Conservation (phyloP, 108 stramenopile species). For the Aurantiochytrium sp. region DNA sequence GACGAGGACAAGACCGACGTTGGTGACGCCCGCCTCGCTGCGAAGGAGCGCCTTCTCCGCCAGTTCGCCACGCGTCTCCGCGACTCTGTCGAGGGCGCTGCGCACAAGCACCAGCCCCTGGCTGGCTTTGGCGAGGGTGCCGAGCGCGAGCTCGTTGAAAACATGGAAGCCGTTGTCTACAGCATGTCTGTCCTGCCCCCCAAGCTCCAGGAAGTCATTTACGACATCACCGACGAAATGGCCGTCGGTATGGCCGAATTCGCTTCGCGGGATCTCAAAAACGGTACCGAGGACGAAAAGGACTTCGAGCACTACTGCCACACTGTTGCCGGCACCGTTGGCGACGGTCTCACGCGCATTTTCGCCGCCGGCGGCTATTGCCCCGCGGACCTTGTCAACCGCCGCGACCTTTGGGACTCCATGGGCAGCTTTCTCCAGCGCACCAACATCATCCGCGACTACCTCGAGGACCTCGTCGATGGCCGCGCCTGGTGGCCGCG, state of each 20-base stretch:
- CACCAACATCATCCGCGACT: slow-evolving; percentile 98
- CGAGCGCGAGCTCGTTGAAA: slow-evolving; percentile 75
- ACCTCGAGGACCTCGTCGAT: slow-evolving; percentile 97
- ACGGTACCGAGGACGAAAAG: slow-evolving; percentile 75
- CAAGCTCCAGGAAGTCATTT: slow-evolving; percentile 65
- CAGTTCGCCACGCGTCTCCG: slow-evolving; percentile 74
- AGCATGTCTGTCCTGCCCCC: slow-evolving; percentile 64
- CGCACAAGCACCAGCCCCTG: slow-evolving; percentile 59
- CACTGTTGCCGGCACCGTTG: slow-evolving; percentile 94
- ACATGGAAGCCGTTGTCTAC: slow-evolving; percentile 77
- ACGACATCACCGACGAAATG: slow-evolving; percentile 89
- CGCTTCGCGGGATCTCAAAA: slow-evolving; percentile 87
- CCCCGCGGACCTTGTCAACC: slow-evolving; percentile 49
- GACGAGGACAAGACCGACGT: slow-evolving; percentile 27
- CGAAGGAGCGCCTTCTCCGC: slow-evolving; percentile 67
- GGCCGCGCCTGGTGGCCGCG: slow-evolving; percentile 97
- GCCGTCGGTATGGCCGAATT: slow-evolving; percentile 97
- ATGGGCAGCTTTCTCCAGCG: slow-evolving; percentile 99
- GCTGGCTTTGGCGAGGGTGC: slow-evolving; percentile 87
- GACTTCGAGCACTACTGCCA: slow-evolving; percentile 97
- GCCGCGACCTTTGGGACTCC: slow-evolving; percentile 71
- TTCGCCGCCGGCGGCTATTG: slow-evolving; percentile 77
- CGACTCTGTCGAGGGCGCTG: neutral
- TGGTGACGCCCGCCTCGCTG: slow-evolving; percentile 59
- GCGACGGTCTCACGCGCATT: slow-evolving; percentile 88